A percentile compares a stretch with the other conserved stretches of the same genome.
phyloP scores from a whole-genome alignment of 495 filamentous ascomycete species.

The Aspergillus sclerotiicarbonarius region DNA sequence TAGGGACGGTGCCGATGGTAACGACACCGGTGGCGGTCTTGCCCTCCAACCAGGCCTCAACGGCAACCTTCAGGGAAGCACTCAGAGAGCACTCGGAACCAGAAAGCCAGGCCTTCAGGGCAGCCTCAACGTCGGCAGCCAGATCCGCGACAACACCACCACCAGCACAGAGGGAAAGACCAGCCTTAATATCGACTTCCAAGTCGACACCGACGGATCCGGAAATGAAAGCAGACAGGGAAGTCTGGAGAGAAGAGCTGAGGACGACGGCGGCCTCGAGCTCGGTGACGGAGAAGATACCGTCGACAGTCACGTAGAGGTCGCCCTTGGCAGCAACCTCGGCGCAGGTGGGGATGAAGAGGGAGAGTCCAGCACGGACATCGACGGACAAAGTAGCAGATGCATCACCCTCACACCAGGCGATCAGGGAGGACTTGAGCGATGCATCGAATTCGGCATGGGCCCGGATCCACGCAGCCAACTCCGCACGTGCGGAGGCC shows the following conservation, averaged over 20 bases:
- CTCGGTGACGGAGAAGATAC: slow-evolving; percentile 35
- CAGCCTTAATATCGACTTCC: slow-evolving; percentile 32
- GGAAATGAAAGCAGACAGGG: slow-evolving; percentile 33
- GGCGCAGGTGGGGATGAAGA: slow-evolving; percentile 39
- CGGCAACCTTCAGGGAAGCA: slow-evolving; percentile 29
- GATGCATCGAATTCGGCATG: slow-evolving; percentile 26
- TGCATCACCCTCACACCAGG: slow-evolving; percentile 29
- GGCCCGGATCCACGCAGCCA: slow-evolving; percentile 35
- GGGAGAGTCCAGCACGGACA: slow-evolving; percentile 30
- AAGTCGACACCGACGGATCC: slow-evolving; percentile 19
- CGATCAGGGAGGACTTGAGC: slow-evolving; percentile 29
- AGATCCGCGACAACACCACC: slow-evolving; percentile 37
- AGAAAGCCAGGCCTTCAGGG: slow-evolving; percentile 34
- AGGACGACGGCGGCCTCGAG: slow-evolving; percentile 34
- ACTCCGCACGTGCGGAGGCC: slow-evolving; percentile 28
- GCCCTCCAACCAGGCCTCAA: slow-evolving; percentile 38
- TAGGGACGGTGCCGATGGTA: slow-evolving; percentile 28
- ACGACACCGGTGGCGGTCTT: slow-evolving; percentile 30
- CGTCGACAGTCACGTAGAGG: slow-evolving; percentile 40
- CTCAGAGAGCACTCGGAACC: slow-evolving; percentile 31
- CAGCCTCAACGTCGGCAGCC: slow-evolving; percentile 33
- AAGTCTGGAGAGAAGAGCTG: slow-evolving; percentile 29
- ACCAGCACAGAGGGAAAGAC: slow-evolving; percentile 36
- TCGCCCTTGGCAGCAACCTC: slow-evolving; percentile 38
- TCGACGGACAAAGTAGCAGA: slow-evolving; percentile 26